Percentiles rank a stretch among this genome's conserved stretches.
These are phyloP conservation scores for Pythium dissotocum DNA, from an alignment of 352 stramenopile genomes.

Conservation along the genomic window DNA sequence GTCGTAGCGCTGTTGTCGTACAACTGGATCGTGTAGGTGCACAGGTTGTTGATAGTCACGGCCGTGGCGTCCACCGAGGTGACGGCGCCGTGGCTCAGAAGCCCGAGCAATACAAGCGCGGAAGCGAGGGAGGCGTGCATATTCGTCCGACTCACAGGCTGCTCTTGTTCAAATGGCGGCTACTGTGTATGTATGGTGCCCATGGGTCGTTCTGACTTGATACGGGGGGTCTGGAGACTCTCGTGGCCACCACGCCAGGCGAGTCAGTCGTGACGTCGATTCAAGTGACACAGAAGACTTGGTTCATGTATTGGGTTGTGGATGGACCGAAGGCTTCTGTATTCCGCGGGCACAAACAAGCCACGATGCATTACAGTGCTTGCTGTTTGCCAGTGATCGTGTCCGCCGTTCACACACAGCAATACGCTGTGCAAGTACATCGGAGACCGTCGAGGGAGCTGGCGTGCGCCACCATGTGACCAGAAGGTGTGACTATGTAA, in stretches of 20 bases:
- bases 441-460: background rate
- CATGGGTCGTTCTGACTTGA: background rate
- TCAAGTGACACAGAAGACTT: background rate
- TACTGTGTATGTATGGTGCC: background rate
- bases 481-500: background rate
- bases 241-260: background rate
- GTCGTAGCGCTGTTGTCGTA: conserved; percentile 49
- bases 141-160: background rate
- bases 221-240: no score
- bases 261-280: background rate
- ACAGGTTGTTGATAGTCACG: conserved; percentile 42
- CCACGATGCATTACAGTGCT: background rate
- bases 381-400: background rate
- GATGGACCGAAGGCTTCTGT: background rate
- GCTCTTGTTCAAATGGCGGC: conserved; percentile 1
- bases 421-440: no score
- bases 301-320: background rate
- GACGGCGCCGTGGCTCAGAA: background rate
- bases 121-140: background rate
- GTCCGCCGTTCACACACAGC: background rate
- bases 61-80: background rate
- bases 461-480: background rate
- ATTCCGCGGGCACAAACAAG: background rate
- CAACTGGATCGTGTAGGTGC: conserved; percentile 44
- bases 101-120: background rate